phyloP scores from a whole-genome alignment of 768 basidiomycete species.

The Phallus indusiatus region DNA sequence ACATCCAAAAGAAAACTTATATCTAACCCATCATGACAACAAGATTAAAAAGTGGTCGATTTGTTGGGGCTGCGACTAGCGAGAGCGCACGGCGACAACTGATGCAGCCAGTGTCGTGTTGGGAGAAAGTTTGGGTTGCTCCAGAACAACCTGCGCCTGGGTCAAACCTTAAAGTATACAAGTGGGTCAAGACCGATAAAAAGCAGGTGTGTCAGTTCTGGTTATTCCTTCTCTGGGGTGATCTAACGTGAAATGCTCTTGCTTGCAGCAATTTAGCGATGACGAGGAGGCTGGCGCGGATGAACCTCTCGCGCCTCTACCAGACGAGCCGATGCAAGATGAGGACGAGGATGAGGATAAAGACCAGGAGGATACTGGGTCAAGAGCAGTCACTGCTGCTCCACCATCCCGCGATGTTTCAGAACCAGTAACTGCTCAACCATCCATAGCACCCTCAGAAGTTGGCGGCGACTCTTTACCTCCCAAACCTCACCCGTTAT shows the following conservation, averaged over 20 bases:
- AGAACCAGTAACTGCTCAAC: slow-evolving; percentile 25
- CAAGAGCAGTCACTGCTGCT: slow-evolving; percentile 30
- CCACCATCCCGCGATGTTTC: slow-evolving; percentile 27
- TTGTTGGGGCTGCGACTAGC: slow-evolving; percentile 60
- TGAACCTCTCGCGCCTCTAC: slow-evolving; percentile 72
- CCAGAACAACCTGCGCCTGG: slow-evolving; percentile 47
- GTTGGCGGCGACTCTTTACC: slow-evolving; percentile 52
- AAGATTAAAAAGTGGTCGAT: slow-evolving; percentile 55
- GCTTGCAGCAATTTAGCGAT: slow-evolving; percentile 72
- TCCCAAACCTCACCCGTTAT: slow-evolving; percentile 58
- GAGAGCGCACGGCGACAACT: slow-evolving; percentile 75
- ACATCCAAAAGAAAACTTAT: not conserved
- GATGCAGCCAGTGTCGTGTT: slow-evolving; percentile 84
- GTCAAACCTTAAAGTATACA: slow-evolving; percentile 55
- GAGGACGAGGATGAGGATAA: slow-evolving; percentile 74
- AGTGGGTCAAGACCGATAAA: slow-evolving; percentile 77
- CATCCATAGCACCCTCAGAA: slow-evolving; percentile 30
- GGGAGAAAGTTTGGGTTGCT: slow-evolving; percentile 69
- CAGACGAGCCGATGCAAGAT: slow-evolving; percentile 50
- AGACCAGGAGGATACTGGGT: slow-evolving; percentile 44
- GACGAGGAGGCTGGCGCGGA: slow-evolving; percentile 66
- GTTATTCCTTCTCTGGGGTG: not conserved
- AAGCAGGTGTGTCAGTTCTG: slow-evolving; percentile 43
- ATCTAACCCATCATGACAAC: slow-evolving; percentile 44
- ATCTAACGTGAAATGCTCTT: not conserved